Evolutionary conservation across 2,329 filamentous ascomycete species (phyloP).

Genomic region (Neonectria hederae): DNA sequence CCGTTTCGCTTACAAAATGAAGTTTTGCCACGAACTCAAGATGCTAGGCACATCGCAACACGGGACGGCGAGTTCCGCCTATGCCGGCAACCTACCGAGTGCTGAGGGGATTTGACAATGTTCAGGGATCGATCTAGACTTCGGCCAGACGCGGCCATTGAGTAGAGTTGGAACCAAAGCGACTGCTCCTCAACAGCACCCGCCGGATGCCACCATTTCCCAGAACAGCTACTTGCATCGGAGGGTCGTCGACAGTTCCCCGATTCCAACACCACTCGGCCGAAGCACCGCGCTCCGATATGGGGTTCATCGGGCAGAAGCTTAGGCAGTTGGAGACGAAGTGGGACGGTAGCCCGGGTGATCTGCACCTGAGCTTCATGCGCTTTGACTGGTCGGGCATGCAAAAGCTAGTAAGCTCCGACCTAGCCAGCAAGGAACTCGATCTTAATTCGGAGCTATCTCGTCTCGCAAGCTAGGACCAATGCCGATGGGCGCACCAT

Average conservation of each 20-base stretch:
- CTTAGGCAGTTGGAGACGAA: slow-evolving; percentile 7
- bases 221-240: slow-evolving; percentile 6
- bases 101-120: background rate
- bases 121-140: slow-evolving; percentile 14
- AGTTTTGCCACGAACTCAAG: slow-evolving; percentile 24
- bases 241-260: slow-evolving; percentile 1
- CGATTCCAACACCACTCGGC: slow-evolving; percentile 14
- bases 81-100: slow-evolving; percentile 3
- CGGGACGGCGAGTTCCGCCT: slow-evolving; percentile 24
- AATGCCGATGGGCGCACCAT: slow-evolving; percentile 4
- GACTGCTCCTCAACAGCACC: background rate
- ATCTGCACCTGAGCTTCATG: background rate
- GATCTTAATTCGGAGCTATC: slow-evolving; percentile 7
- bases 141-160: background rate
- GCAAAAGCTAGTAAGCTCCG: slow-evolving; percentile 5
- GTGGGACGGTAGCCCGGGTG: background rate
- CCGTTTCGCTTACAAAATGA: slow-evolving; percentile 8
- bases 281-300: slow-evolving; percentile 13
- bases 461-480: slow-evolving; percentile 4
- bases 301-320: slow-evolving; percentile 8
- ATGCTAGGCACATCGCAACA: slow-evolving; percentile 13
- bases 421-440: slow-evolving; percentile 6
- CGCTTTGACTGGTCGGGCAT: slow-evolving; percentile 6
- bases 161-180: background rate
- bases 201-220: background rate